phyloP scores from a whole-genome alignment of 352 stramenopile genomes.

The Pythium dissotocum region DNA sequence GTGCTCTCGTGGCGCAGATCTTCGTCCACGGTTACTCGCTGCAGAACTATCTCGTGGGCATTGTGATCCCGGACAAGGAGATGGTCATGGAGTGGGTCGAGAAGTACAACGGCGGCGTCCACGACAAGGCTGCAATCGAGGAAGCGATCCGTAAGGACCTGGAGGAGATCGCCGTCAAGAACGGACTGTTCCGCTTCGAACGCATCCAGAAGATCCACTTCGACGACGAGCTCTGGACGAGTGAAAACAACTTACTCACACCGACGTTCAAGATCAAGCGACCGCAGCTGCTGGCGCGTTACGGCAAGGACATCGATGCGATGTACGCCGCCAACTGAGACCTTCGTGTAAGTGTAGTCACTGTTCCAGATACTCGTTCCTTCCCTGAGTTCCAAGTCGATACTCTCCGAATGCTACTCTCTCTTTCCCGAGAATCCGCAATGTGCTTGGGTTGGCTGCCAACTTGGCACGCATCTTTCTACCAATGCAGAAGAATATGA shows the following conservation, averaged over 20 bases:
- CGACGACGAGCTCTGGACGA: constrained; percentile 86
- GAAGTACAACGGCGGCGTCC: constrained; percentile 52
- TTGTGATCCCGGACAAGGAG: constrained; percentile 80
- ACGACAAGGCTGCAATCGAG: constrained; percentile 32
- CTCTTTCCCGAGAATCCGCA: no score
- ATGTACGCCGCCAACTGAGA: constrained; percentile 39
- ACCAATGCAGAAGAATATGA: no score
- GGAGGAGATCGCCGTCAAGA: constrained; percentile 44
- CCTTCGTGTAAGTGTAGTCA: no score
- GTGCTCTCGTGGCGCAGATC: constrained; percentile 86
- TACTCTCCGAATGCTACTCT: no score
- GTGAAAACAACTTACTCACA: constrained; percentile 94
- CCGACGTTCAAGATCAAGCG: constrained; percentile 97
- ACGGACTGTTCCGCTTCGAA: constrained; percentile 93
- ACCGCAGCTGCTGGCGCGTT: constrained; percentile 48
- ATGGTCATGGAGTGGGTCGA: constrained; percentile 42
- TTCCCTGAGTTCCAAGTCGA: no score
- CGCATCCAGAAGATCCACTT: constrained; percentile 89
- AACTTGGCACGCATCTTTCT: no score
- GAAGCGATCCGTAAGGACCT: constrained; percentile 44
- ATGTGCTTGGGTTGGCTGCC: no score
- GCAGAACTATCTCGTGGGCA: constrained; percentile 88
- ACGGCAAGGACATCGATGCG: constrained; percentile 59
- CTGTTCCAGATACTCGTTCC: no score
- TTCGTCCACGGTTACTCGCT: constrained; percentile 95